Evolutionary conservation across 2,329 filamentous ascomycete species (phyloP).

Genomic region (Ceratocystis eucalypticola): DNA sequence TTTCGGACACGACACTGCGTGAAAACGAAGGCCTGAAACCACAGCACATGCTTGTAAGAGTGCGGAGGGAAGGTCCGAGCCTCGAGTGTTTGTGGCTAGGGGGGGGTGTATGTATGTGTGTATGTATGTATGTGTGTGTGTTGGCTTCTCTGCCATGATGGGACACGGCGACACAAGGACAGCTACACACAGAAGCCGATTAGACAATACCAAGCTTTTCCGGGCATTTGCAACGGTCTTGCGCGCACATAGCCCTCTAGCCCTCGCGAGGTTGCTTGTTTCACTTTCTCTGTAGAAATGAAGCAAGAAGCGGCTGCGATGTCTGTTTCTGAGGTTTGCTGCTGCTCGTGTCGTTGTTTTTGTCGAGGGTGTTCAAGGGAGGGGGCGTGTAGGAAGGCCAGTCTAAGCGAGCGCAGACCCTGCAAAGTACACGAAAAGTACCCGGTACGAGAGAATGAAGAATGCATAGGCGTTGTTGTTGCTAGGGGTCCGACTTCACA

Average conservation of each 20-base stretch:
- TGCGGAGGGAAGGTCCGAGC: no score
- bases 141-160: no score
- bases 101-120: no score
- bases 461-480: neutral
- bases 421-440: constrained; percentile 13
- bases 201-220: neutral
- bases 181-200: no score
- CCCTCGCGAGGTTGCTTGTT: neutral
- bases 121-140: no score
- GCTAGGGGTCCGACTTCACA: constrained; percentile 3
- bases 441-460: constrained; percentile 2
- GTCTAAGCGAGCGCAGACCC: neutral
- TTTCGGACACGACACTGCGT: no score
- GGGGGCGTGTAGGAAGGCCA: neutral
- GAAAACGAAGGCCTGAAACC: no score
- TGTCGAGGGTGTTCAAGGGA: neutral
- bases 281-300: neutral
- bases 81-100: no score
- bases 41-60: no score
- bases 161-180: no score
- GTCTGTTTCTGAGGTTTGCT: neutral
- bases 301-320: neutral
- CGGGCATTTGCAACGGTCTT: neutral
- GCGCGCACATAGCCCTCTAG: neutral
- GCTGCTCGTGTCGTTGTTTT: neutral